These are phyloP conservation scores for Camellia oleifera DNA, from an alignment of 179 eudicot genomes.

Conservation along the genomic window DNA sequence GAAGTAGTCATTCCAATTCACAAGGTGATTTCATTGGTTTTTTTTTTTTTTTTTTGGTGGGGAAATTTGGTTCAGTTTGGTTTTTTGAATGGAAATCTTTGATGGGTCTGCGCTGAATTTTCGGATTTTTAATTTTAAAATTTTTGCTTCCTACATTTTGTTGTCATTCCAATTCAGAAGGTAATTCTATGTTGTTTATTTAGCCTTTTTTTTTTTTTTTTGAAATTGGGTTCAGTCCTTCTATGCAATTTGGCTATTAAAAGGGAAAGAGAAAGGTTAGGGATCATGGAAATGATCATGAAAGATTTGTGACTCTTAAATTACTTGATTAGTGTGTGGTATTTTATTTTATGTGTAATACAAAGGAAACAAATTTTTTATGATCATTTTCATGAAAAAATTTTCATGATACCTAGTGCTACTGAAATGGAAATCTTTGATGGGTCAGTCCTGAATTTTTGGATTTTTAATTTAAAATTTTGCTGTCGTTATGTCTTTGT, in stretches of 20 bases:
- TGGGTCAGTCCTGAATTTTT: not conserved
- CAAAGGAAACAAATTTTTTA: too few species aligned
- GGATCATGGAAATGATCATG: too few species aligned
- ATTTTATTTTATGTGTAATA: too few species aligned
- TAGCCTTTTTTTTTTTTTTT: not conserved
- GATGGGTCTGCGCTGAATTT: not conserved
- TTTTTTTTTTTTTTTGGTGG: not conserved
- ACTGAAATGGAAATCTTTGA: not conserved
- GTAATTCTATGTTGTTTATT: too few species aligned
- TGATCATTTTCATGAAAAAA: too few species aligned
- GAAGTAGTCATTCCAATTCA: conserved; percentile 29
- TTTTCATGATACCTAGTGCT: too few species aligned
- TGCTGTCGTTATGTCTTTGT: not conserved
- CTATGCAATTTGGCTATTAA: not conserved
- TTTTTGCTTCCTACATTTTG: not conserved
- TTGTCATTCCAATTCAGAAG: too few species aligned
- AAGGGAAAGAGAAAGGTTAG: not conserved
- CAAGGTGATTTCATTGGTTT: conserved; percentile 15
- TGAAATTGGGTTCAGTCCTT: not conserved
- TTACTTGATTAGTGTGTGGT: too few species aligned
- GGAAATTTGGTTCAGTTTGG: not conserved
- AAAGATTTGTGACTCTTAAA: too few species aligned
- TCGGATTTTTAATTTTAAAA: not conserved
- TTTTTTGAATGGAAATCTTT: not conserved
- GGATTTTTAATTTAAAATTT: not conserved